Conservation (phyloP, 176 grass and related monocot species). For the Aegilops longissima region DNA sequence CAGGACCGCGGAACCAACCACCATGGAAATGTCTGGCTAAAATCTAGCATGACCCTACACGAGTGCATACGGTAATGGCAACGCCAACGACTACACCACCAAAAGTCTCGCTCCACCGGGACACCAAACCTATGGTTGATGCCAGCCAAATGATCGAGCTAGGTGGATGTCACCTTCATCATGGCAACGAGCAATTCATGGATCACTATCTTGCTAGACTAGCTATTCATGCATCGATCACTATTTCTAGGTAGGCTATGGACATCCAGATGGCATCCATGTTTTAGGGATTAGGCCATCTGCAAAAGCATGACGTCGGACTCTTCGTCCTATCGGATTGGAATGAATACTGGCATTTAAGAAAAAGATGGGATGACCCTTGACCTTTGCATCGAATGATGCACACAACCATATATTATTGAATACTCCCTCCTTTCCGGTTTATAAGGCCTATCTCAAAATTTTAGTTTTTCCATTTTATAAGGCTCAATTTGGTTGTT, state of each 20-base stretch:
- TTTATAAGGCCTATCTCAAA: no score
- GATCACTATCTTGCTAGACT: neutral
- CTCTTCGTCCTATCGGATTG: no score
- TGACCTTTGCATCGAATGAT: no score
- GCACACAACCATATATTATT: no score
- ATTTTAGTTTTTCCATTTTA: no score
- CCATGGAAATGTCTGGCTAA: constrained; percentile 4
- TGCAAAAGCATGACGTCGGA: neutral
- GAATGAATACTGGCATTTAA: no score
- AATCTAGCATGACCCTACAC: neutral
- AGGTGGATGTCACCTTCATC: constrained; percentile 8
- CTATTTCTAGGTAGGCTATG: neutral
- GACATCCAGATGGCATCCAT: neutral
- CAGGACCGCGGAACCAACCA: constrained; percentile 25
- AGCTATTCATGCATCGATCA: neutral
- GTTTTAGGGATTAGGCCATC: neutral
- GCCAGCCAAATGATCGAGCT: neutral
- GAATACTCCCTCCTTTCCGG: no score
- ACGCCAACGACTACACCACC: neutral
- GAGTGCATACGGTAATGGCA: neutral
- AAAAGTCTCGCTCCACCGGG: constrained; percentile 4
- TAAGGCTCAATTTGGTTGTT: no score
- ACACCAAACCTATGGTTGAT: neutral
- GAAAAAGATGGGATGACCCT: no score
- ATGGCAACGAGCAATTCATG: neutral